Evolutionary conservation across 1,139 yeast species (phyloP), one percentile per base, ranked within the genome.

Genomic region (Protomyces gravidus): DNA sequence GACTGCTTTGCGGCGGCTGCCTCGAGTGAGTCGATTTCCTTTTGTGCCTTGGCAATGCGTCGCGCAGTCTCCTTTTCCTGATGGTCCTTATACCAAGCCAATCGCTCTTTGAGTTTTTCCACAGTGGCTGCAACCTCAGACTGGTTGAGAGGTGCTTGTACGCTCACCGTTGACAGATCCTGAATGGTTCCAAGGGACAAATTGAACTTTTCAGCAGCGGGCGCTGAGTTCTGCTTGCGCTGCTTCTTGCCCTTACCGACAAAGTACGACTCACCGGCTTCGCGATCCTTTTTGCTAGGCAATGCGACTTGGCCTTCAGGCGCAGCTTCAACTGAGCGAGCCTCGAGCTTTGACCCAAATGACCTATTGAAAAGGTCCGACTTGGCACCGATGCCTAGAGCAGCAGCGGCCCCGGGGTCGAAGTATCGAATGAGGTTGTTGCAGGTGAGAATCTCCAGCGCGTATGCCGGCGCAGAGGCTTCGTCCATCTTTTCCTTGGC

Each of bases 181-280:
- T 85, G 84, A 69, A 92, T 84, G 65, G 89, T 80, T 64, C 84
- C 85, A 62, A 95, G 86, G 70, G 90, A 92, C 68, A 92, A 81
- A 64, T 85, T 79, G 72, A 89, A 85, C 74, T 81, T 81, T 63
- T 72, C 73, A 62, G 65, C 63, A 52, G 67, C 51, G 42, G 60
- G 59, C 45, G 63, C 42, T 56, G 63, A 63, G 58, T 59, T 59
- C 42, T 62, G 61, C 68, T 76, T 77, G 67, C 75, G 72, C 67
- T 76, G 76, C 74, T 76, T 78, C 67, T 72, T 72, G 70, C 80
- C 80, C 72, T 84, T 80, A 60, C 84, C 85, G 56, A 77, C 77
- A 65, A 76, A 74, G 70, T 79, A 78, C 68, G 73, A 80, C 59
- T 76, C 83, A 66, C 81, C 70, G 39, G 67, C 83, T 67, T 81